Percentiles rank a stretch among this genome's conserved stretches.
These are phyloP conservation scores for Exophiala phaeomuriformis DNA, from an alignment of 2,329 filamentous ascomycete genomes.

Conservation along the genomic window DNA sequence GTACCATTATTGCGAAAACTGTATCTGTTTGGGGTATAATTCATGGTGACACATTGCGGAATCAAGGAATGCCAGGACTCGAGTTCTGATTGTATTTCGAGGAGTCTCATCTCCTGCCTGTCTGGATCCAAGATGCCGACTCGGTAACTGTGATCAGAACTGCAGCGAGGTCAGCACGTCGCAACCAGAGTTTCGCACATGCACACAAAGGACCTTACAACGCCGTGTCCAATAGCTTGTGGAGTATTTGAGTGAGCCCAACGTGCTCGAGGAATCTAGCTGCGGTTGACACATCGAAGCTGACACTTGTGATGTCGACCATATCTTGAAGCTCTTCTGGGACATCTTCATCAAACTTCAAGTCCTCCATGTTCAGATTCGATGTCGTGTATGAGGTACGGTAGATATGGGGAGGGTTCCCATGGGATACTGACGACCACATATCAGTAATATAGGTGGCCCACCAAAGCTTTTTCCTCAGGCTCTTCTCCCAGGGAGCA, in stretches of 20 bases:
- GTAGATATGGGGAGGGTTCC: constrained; percentile 43
- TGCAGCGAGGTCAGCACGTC: constrained; percentile 3
- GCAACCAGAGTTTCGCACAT: too few species aligned
- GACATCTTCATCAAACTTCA: constrained; percentile 41
- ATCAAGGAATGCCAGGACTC: constrained; percentile 24
- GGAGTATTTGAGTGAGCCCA: constrained; percentile 18
- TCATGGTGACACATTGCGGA: constrained; percentile 24
- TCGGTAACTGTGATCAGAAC: constrained; percentile 12
- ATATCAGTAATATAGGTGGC: constrained; percentile 38
- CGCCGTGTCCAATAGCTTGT: constrained; percentile 16
- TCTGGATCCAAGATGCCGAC: constrained; percentile 6
- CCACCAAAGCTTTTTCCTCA: constrained; percentile 45
- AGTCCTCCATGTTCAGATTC: constrained; percentile 37
- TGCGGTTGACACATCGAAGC: constrained; percentile 33
- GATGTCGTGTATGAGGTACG: constrained; percentile 38
- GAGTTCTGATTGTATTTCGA: constrained; percentile 16
- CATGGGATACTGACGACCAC: constrained; percentile 44
- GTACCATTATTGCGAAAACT: constrained; percentile 23
- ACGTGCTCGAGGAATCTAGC: constrained; percentile 35
- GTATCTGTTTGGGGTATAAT: constrained; percentile 10
- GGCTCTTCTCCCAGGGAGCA: constrained; percentile 34
- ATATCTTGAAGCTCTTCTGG: constrained; percentile 31
- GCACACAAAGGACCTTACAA: constrained; percentile 9
- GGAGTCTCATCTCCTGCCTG: constrained; percentile 11
- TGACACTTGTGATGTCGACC: constrained; percentile 32